A percentile compares a stretch with the other conserved stretches of the same genome.
Conservation (phyloP, 257 asterid genomes). For the Agastache rugosa region DNA sequence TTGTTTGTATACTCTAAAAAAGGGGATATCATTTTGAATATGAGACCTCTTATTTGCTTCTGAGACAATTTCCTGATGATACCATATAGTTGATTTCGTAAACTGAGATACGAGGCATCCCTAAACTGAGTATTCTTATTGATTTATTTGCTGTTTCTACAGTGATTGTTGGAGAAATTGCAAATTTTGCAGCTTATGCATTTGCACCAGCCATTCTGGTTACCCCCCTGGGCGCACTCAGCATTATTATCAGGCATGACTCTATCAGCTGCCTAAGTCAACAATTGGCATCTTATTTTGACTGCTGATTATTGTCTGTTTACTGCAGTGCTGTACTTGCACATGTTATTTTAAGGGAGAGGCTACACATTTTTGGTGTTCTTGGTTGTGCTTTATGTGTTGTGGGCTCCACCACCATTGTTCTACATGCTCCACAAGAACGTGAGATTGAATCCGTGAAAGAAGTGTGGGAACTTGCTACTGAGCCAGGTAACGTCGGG, state of each 20-base stretch:
- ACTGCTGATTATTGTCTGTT: slow-evolving; percentile 43
- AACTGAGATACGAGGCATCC: slow-evolving; percentile 18
- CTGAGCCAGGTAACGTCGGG: slow-evolving; percentile 77
- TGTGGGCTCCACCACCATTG: slow-evolving; percentile 95
- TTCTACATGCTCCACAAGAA: slow-evolving; percentile 96
- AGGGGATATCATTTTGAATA: background rate
- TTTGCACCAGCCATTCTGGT: slow-evolving; percentile 99
- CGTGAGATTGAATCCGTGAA: slow-evolving; percentile 87
- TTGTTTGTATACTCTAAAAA: background rate
- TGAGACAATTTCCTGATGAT: background rate
- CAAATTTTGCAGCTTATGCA: slow-evolving; percentile 99
- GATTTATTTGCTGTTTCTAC: slow-evolving; percentile 42
- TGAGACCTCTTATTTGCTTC: background rate
- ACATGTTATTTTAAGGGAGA: slow-evolving; percentile 80
- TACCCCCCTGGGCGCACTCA: slow-evolving; percentile 98
- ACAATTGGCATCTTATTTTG: slow-evolving; percentile 31
- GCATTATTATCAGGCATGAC: slow-evolving; percentile 95
- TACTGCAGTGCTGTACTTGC: slow-evolving; percentile 94
- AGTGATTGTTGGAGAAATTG: slow-evolving; percentile 98
- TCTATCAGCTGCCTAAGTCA: slow-evolving; percentile 31
- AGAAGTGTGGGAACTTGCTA: slow-evolving; percentile 98
- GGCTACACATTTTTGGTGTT: slow-evolving; percentile 85
- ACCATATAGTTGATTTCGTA: slow-evolving; percentile 1
- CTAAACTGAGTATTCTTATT: slow-evolving; percentile 30
- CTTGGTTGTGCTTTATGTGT: slow-evolving; percentile 97